phyloP scores from a whole-genome alignment of 2,329 filamentous ascomycete genomes.

The Escovopsis sp. region DNA sequence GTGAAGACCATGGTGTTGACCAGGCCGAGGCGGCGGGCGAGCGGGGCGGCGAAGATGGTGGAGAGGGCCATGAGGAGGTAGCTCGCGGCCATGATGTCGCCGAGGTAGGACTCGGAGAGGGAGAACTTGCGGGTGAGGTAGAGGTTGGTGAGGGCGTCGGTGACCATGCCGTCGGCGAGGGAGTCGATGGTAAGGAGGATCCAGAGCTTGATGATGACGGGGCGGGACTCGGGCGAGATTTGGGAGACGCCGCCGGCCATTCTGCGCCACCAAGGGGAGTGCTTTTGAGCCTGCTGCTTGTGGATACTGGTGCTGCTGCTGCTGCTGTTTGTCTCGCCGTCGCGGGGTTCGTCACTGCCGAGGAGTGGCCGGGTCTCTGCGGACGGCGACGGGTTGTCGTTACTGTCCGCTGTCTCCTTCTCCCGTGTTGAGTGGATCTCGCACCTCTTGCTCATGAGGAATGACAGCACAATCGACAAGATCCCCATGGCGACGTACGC shows the following conservation, averaged over 20 bases:
- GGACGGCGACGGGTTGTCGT: no score
- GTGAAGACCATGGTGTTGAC: slow-evolving; percentile 52
- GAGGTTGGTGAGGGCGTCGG: slow-evolving; percentile 40
- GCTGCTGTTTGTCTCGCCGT: slow-evolving; percentile 6
- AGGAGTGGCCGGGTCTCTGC: slow-evolving; percentile 7
- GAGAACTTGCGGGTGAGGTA: slow-evolving; percentile 42
- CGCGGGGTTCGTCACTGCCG: slow-evolving; percentile 8
- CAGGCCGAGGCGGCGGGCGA: slow-evolving; percentile 41
- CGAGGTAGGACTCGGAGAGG: slow-evolving; percentile 39
- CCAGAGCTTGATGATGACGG: slow-evolving; percentile 49
- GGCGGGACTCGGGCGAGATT: slow-evolving; percentile 41
- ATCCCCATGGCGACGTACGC: slow-evolving; percentile 41
- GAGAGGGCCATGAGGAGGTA: slow-evolving; percentile 39
- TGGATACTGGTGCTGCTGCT: background rate
- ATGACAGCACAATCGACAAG: slow-evolving; percentile 30
- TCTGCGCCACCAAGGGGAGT: background rate
- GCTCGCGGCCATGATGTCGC: slow-evolving; percentile 38
- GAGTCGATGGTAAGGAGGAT: slow-evolving; percentile 49
- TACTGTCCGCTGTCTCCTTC: no score
- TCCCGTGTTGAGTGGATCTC: slow-evolving; percentile 23
- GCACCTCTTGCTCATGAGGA: slow-evolving; percentile 32
- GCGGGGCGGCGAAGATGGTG: slow-evolving; percentile 40
- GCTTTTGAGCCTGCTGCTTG: background rate
- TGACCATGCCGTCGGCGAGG: slow-evolving; percentile 50
- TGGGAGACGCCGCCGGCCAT: slow-evolving; percentile 24